phyloP scores from a whole-genome alignment of 257 asterid genomes.

The Lithospermum erythrorhizon region DNA sequence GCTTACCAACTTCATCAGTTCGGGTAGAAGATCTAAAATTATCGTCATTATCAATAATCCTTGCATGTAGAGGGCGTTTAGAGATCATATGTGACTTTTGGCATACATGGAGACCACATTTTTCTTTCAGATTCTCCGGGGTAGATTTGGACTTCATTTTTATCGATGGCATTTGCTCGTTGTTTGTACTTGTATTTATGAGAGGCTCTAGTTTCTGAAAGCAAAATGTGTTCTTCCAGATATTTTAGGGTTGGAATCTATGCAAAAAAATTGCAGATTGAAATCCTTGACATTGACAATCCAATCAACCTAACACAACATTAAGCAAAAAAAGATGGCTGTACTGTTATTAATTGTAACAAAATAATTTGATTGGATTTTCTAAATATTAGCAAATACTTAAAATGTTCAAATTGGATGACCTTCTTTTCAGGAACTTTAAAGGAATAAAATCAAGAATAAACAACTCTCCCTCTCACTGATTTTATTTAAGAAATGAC shows the following conservation, averaged over 20 bases:
- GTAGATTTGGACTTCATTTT: constrained; percentile 67
- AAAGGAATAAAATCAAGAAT: not conserved
- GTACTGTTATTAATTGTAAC: too few relatives aligned
- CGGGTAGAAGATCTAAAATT: constrained; percentile 22
- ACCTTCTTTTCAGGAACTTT: not conserved
- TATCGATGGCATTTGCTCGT: constrained; percentile 80
- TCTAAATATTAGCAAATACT: not conserved
- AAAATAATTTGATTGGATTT: too few relatives aligned
- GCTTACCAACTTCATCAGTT: constrained; percentile 49
- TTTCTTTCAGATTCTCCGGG: constrained; percentile 45
- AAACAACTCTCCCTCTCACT: not conserved
- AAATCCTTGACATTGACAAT: too few relatives aligned
- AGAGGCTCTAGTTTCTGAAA: too few relatives aligned
- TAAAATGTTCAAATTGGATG: not conserved
- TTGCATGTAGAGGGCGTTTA: constrained; percentile 51
- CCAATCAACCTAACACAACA: too few relatives aligned
- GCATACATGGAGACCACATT: constrained; percentile 60
- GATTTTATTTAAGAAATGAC: too few relatives aligned
- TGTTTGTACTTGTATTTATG: constrained; percentile 4
- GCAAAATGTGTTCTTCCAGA: too few relatives aligned
- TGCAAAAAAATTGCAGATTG: too few relatives aligned
- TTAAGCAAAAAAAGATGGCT: too few relatives aligned
- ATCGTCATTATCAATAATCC: constrained; percentile 34
- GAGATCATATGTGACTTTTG: constrained; percentile 58
- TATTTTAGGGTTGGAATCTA: too few relatives aligned